These are phyloP conservation scores for Spathaspora boniae DNA, from an alignment of 805 yeast genomes.

Conservation along the genomic window DNA sequence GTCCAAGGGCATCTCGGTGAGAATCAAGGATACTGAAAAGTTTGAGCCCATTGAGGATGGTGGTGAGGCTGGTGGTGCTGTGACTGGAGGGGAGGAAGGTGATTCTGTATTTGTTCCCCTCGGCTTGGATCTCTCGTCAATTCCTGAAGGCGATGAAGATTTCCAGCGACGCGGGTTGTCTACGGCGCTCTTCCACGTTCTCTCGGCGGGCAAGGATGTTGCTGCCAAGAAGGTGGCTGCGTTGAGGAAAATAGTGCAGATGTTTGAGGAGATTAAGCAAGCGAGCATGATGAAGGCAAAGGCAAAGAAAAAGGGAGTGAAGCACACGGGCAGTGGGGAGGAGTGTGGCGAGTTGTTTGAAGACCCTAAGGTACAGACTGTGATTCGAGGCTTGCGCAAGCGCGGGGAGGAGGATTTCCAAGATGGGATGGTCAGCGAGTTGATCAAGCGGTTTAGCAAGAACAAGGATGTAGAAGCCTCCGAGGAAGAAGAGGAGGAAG, in stretches of 20 bases:
- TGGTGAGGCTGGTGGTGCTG: constrained; percentile 4
- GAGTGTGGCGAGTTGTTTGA: not conserved
- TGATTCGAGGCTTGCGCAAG: constrained; percentile 4
- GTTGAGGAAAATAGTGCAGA: constrained; percentile 7
- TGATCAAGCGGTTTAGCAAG: constrained; percentile 4
- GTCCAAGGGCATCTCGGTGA: no score
- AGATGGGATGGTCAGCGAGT: not conserved
- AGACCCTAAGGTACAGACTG: constrained; percentile 5
- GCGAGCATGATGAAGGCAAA: no score
- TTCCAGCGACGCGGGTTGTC: constrained; percentile 8
- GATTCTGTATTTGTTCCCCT: no score
- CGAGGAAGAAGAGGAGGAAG: constrained; percentile 1
- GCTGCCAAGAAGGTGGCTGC: constrained; percentile 7
- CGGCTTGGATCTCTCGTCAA: no score
- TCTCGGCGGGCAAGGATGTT: constrained; percentile 7
- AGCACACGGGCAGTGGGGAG: constrained; percentile 3
- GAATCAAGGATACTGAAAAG: no score
- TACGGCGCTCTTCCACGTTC: constrained; percentile 8
- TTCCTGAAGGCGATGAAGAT: no score
- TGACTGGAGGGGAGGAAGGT: not conserved
- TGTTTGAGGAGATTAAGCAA: constrained; percentile 7
- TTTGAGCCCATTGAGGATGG: not conserved
- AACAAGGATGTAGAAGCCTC: not conserved
- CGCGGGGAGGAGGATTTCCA: constrained; percentile 4
- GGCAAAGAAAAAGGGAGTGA: constrained; percentile 3